Percentiles rank a stretch among this genome's conserved stretches.
phyloP scores from a whole-genome alignment of 805 yeast genomes.

The Candida yuanshanica region DNA sequence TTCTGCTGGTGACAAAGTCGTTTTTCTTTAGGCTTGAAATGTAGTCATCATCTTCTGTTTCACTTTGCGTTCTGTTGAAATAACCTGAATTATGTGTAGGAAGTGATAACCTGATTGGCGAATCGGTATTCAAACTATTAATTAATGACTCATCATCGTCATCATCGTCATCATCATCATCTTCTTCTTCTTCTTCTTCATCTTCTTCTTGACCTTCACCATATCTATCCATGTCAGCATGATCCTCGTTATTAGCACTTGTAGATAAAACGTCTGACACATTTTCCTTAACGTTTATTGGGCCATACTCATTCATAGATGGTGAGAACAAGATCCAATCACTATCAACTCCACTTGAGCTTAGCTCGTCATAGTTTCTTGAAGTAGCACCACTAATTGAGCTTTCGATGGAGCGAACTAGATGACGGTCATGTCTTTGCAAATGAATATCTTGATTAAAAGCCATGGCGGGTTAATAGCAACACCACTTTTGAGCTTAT shows the following conservation, averaged over 20 bases:
- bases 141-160: conserved; percentile 24
- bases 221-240: too few species aligned
- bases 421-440: conserved; percentile 2
- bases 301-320: conserved; percentile 6
- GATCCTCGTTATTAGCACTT: conserved; percentile 9
- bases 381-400: not conserved
- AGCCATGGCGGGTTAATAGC: too few species aligned
- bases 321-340: conserved; percentile 26
- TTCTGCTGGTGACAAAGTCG: conserved; percentile 20
- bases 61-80: conserved; percentile 3
- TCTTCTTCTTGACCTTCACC: not conserved
- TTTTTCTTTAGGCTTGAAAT: conserved; percentile 9
- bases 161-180: conserved; percentile 16
- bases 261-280: conserved; percentile 15
- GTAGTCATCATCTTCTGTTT: conserved; percentile 7
- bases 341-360: conserved; percentile 21
- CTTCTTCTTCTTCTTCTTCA: conserved; percentile 4
- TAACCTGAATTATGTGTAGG: conserved; percentile 16
- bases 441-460: conserved; percentile 8
- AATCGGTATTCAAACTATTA: conserved; percentile 18
- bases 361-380: conserved; percentile 14
- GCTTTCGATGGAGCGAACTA: conserved; percentile 1
- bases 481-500: too few species aligned
- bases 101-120: conserved; percentile 9
- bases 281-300: not conserved